Percentiles rank a stretch among this genome's conserved stretches.
Conservation (phyloP, 2,329 filamentous ascomycete species). For the Rasamsonia emersonii region DNA sequence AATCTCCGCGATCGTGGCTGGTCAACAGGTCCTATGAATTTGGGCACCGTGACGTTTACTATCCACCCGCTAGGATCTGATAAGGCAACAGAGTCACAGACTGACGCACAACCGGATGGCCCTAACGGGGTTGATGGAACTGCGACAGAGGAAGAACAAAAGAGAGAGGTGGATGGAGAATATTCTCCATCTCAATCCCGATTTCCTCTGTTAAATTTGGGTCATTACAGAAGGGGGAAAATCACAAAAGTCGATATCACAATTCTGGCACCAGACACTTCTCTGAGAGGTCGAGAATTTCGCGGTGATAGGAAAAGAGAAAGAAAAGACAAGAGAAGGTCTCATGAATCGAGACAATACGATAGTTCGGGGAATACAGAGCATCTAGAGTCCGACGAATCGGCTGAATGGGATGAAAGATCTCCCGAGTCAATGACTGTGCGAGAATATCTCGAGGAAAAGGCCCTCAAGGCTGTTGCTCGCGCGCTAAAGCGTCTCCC, state of each 20-base stretch:
- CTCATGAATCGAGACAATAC: constrained; percentile 1
- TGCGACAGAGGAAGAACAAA: too few species aligned
- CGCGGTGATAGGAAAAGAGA: constrained; percentile 6
- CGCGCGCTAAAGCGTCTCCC: constrained; percentile 7
- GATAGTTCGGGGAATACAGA: not conserved
- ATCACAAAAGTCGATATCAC: constrained; percentile 31
- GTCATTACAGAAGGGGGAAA: constrained; percentile 17
- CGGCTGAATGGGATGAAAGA: too few species aligned
- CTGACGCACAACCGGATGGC: too few species aligned
- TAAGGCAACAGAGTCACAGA: not conserved
- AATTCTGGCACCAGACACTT: constrained; percentile 27
- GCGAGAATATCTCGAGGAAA: constrained; percentile 18
- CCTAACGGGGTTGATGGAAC: too few species aligned
- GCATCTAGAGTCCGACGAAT: too few species aligned
- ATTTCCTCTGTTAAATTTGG: constrained; percentile 27
- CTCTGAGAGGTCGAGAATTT: constrained; percentile 5
- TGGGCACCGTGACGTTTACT: constrained; percentile 44
- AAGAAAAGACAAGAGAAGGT: not conserved
- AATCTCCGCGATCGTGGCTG: constrained; percentile 45
- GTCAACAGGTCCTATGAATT: constrained; percentile 36
- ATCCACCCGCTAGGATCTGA: constrained; percentile 34
- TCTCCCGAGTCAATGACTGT: too few species aligned
- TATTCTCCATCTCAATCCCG: too few species aligned
- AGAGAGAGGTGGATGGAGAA: too few species aligned
- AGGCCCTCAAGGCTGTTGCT: constrained; percentile 12